phyloP scores from a whole-genome alignment of 2,329 filamentous ascomycete genomes.

The Calonectria montana region DNA sequence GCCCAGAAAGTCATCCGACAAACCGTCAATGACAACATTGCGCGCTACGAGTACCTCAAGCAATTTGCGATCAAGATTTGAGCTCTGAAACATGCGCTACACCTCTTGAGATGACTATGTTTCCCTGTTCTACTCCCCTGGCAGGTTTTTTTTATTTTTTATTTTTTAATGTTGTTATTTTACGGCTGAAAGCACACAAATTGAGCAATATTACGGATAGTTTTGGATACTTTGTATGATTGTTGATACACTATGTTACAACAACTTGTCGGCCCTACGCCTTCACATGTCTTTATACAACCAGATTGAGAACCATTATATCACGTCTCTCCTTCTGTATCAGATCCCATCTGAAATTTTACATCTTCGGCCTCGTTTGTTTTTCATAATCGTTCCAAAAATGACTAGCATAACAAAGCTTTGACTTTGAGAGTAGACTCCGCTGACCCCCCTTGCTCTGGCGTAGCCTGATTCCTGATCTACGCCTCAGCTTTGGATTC shows the following conservation, averaged over 20 bases:
- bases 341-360: conserved; percentile 7
- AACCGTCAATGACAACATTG: conserved; percentile 77
- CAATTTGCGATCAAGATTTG: conserved; percentile 61
- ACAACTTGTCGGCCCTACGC: conserved; percentile 38
- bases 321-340: conserved; percentile 10
- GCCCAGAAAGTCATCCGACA: conserved; percentile 76
- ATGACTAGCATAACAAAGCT: neutral
- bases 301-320: conserved; percentile 26
- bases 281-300: conserved; percentile 34
- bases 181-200: conserved; percentile 11
- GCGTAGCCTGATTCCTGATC: neutral
- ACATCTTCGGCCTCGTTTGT: conserved; percentile 3
- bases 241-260: conserved; percentile 47
- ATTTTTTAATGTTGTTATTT: conserved; percentile 5
- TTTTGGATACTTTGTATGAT: conserved; percentile 25
- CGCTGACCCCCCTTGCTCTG: neutral
- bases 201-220: conserved; percentile 21
- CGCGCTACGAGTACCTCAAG: conserved; percentile 85
- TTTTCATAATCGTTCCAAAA: conserved; percentile 1
- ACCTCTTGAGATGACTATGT: conserved; percentile 6
- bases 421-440: conserved; percentile 8
- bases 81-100: conserved; percentile 37
- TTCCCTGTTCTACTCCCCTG: neutral
- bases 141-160: conserved; percentile 5
- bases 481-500: conserved; percentile 4